A percentile compares a stretch with the other conserved stretches of the same genome.
phyloP scores from a whole-genome alignment of 2,329 filamentous ascomycete genomes.

The Zymoseptoria brevis region DNA sequence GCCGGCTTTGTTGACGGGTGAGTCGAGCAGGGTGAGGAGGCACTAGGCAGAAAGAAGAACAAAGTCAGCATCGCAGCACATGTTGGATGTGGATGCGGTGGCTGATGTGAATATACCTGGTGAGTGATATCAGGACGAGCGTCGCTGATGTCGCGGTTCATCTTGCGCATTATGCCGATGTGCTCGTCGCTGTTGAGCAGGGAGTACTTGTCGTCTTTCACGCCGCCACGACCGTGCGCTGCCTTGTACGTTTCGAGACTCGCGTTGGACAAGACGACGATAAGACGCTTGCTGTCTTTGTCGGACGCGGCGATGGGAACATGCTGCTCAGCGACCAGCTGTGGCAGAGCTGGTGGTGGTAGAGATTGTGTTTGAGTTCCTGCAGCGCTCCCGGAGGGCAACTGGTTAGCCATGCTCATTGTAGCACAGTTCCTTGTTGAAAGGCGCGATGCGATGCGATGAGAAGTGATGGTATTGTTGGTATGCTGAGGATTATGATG shows the following conservation, averaged over 20 bases:
- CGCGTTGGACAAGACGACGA: conserved; percentile 94
- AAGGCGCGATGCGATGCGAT: conserved; percentile 22
- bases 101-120: conserved; percentile 55
- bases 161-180: conserved; percentile 98
- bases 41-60: conserved; percentile 55
- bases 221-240: conserved; percentile 52
- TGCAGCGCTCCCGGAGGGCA: conserved; percentile 13
- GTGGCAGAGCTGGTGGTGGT: conserved; percentile 80
- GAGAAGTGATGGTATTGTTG: conserved; percentile 12
- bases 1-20: conserved; percentile 96
- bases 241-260: conserved; percentile 97
- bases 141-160: conserved; percentile 97
- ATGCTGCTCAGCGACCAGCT: conserved; percentile 89
- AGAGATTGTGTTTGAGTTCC: conserved; percentile 69
- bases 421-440: conserved; percentile 29
- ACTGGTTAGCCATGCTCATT: conserved; percentile 25
- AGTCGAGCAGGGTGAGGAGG: conserved; percentile 91
- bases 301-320: conserved; percentile 74
- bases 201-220: conserved; percentile 79
- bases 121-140: conserved; percentile 96
- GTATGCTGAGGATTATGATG: conserved; percentile 12
- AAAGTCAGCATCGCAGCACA: conserved; percentile 17
- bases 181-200: conserved; percentile 98
- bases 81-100: conserved; percentile 8
- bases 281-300: conserved; percentile 83